Evolutionary conservation across 257 asterid species (phyloP).

Genomic region (Scutellaria minor): DNA sequence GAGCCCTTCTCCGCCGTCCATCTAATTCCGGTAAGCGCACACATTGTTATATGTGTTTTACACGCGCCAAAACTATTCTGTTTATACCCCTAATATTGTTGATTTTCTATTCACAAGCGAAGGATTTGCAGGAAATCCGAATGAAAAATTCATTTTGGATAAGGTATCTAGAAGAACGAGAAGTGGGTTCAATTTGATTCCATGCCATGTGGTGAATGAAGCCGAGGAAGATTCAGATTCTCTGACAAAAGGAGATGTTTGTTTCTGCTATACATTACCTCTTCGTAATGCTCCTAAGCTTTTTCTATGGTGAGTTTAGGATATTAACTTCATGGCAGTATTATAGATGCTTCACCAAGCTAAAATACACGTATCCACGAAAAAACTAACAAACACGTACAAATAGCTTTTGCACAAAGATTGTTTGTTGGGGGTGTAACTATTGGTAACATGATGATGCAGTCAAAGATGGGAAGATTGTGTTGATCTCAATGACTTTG

Average conservation of each 20-base stretch:
- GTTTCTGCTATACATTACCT: conserved; percentile 66
- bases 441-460: conserved; percentile 43
- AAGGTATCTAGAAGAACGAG: conserved; percentile 65
- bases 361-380: neutral
- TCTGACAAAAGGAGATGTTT: conserved; percentile 49
- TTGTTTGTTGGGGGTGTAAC: conserved; percentile 31
- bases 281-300: conserved; percentile 60
- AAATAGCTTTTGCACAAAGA: conserved; percentile 5
- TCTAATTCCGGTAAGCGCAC: conserved; percentile 44
- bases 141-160: conserved; percentile 53
- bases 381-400: neutral
- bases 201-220: conserved; percentile 47
- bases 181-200: conserved; percentile 74
- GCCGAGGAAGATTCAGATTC: conserved; percentile 45
- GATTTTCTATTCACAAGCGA: conserved; percentile 30
- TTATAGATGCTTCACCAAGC: neutral
- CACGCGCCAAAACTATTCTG: conserved; percentile 1
- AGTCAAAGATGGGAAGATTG: conserved; percentile 82
- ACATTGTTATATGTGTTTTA: no score
- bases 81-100: conserved; percentile 19
- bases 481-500: conserved; percentile 71
- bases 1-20: conserved; percentile 61
- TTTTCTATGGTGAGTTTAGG: conserved; percentile 57
- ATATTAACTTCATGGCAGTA: neutral
- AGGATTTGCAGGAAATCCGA: conserved; percentile 50